Evolutionary conservation across 805 yeast species (phyloP).

Genomic region (Pichia cabralensis): DNA sequence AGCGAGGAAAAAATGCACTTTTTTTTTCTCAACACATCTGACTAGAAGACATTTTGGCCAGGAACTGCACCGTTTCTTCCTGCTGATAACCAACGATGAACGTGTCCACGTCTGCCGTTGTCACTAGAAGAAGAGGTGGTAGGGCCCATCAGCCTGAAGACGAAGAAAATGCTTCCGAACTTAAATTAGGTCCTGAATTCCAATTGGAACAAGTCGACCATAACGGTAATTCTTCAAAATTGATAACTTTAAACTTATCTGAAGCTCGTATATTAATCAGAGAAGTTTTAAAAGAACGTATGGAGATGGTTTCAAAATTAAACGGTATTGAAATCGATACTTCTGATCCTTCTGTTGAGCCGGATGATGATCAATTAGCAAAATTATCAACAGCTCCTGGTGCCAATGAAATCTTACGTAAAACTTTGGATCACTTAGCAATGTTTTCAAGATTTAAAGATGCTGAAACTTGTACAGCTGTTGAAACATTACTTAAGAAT

Average conservation of each 20-base stretch:
- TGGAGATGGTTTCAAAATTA: conserved; percentile 36
- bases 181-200: conserved; percentile 90
- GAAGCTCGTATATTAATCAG: conserved; percentile 87
- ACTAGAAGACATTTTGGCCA: no score
- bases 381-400: conserved; percentile 53
- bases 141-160: conserved; percentile 57
- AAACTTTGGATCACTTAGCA: conserved; percentile 79
- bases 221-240: conserved; percentile 64
- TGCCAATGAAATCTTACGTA: conserved; percentile 81
- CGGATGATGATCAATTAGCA: conserved; percentile 40
- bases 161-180: conserved; percentile 84
- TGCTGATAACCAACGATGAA: conserved; percentile 42
- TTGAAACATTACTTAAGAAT: conserved; percentile 69
- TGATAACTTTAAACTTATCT: conserved; percentile 77
- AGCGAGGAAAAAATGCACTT: no score
- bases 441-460: conserved; percentile 86
- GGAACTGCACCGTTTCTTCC: no score
- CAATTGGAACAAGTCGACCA: conserved; percentile 71
- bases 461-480: conserved; percentile 87
- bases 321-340: conserved; percentile 23
- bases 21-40: no score
- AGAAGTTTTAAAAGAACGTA: conserved; percentile 76
- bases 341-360: conserved; percentile 22
- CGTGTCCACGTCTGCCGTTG: conserved; percentile 80
- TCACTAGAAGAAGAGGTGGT: conserved; percentile 68